Conservation (phyloP, 2,329 filamentous ascomycete species). For the Penicillium sp. region DNA sequence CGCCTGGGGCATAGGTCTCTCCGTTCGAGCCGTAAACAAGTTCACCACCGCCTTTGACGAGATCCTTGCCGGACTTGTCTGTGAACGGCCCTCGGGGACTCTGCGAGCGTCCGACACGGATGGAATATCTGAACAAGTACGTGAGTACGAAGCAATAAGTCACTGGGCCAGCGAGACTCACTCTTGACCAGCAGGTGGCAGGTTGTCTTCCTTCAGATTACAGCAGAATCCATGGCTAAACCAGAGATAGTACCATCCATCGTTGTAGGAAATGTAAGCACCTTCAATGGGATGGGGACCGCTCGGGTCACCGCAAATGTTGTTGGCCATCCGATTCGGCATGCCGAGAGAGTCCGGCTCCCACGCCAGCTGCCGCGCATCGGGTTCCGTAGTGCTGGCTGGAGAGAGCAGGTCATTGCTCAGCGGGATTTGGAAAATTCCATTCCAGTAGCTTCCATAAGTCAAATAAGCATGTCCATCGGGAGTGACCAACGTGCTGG, state of each 20-base stretch:
- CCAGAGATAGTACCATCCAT: constrained; percentile 30
- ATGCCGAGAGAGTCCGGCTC: constrained; percentile 18
- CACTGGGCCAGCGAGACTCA: constrained; percentile 10
- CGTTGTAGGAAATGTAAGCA: constrained; percentile 23
- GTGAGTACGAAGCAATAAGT: neutral
- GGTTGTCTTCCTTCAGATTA: constrained; percentile 19
- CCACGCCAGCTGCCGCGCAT: constrained; percentile 25
- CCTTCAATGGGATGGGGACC: constrained; percentile 30
- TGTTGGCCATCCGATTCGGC: constrained; percentile 18
- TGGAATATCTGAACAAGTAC: constrained; percentile 46
- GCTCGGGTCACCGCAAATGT: constrained; percentile 24
- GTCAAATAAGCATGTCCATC: constrained; percentile 42
- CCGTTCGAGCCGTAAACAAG: constrained; percentile 53
- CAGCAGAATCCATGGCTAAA: constrained; percentile 31
- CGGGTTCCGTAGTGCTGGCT: constrained; percentile 15
- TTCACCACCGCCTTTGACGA: constrained; percentile 51
- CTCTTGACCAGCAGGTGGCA: constrained; percentile 49
- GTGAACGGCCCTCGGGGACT: constrained; percentile 48
- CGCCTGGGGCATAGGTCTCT: constrained; percentile 57
- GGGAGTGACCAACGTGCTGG: constrained; percentile 41
- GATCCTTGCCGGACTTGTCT: constrained; percentile 46
- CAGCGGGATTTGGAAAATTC: constrained; percentile 55
- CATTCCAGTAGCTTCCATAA: constrained; percentile 62
- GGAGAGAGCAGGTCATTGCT: constrained; percentile 20
- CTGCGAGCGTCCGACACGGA: constrained; percentile 54